phyloP scores from a whole-genome alignment of 257 asterid genomes.

The Solanum chmielewskii region DNA sequence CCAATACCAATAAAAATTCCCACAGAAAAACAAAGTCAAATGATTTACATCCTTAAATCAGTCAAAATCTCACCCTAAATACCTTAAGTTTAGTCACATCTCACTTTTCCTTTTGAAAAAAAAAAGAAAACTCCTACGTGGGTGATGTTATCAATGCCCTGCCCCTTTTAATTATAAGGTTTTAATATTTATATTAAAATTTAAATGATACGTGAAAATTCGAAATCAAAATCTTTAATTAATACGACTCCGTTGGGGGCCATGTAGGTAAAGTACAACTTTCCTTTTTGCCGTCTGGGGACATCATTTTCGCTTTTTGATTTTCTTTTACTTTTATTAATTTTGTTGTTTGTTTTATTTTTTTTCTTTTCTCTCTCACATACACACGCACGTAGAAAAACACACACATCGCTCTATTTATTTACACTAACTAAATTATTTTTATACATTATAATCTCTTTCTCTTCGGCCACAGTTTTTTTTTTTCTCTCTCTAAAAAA shows the following conservation, averaged over 20 bases:
- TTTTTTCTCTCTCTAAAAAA: slow-evolving; percentile 9
- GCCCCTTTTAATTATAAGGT: not conserved
- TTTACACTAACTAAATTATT: not conserved
- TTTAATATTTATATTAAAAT: not conserved
- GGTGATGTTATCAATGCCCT: slow-evolving; percentile 5
- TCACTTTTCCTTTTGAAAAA: not conserved
- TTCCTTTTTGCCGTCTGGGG: slow-evolving; percentile 4
- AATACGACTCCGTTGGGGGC: not conserved
- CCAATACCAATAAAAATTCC: not conserved
- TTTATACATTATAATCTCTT: not conserved
- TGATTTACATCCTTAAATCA: not conserved
- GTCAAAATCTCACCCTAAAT: not conserved
- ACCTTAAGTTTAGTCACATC: not conserved
- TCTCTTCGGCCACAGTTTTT: not conserved
- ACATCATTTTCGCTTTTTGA: not conserved
- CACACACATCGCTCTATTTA: not conserved
- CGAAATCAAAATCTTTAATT: too few relatives aligned
- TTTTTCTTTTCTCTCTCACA: not conserved
- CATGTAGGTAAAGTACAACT: not conserved
- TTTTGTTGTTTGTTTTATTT: not conserved
- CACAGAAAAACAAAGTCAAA: not conserved
- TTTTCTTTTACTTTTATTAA: not conserved
- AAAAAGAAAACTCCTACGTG: not conserved
- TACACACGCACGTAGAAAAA: not conserved
- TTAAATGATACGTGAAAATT: too few relatives aligned